phyloP scores from a whole-genome alignment of 2,329 filamentous ascomycete species.

The Arthrobotrys musiformis region DNA sequence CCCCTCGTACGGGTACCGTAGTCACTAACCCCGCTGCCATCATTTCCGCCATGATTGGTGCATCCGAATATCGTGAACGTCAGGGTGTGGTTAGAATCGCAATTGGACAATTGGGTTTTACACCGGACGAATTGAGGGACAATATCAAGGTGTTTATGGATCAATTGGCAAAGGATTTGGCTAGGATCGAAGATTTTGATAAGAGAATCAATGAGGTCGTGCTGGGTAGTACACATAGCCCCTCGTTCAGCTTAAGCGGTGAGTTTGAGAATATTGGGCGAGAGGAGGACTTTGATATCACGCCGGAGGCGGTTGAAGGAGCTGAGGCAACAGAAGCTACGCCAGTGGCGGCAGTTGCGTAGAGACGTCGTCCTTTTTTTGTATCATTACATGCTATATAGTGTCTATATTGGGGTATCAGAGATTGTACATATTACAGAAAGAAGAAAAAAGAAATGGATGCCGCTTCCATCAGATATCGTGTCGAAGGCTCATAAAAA shows the following conservation, averaged over 20 bases:
- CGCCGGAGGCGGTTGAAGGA: neutral
- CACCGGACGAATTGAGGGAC: constrained; percentile 82
- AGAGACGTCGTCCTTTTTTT: neutral
- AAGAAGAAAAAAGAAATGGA: too few relatives aligned
- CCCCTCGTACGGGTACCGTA: constrained; percentile 85
- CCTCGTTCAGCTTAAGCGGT: constrained; percentile 87
- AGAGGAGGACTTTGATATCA: neutral
- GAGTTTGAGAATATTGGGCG: constrained; percentile 69
- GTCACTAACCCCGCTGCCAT: constrained; percentile 79
- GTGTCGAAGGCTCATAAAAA: neutral
- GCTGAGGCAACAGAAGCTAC: neutral
- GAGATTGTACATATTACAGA: constrained; percentile 44
- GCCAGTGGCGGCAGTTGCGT: neutral
- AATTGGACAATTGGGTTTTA: constrained; percentile 90
- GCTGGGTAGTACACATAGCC: constrained; percentile 85
- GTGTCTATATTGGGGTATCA: constrained; percentile 54
- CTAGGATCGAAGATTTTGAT: constrained; percentile 69
- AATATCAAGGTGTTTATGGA: constrained; percentile 84
- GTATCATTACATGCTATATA: constrained; percentile 48
- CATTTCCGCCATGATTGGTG: constrained; percentile 84
- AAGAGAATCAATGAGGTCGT: constrained; percentile 72
- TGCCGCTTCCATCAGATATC: constrained; percentile 2
- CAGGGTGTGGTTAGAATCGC: constrained; percentile 85
- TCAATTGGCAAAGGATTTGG: constrained; percentile 81
- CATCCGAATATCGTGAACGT: constrained; percentile 86